Evolutionary conservation across 2,329 filamentous ascomycete species (phyloP).

Genomic region (Aspergillus ruber): DNA sequence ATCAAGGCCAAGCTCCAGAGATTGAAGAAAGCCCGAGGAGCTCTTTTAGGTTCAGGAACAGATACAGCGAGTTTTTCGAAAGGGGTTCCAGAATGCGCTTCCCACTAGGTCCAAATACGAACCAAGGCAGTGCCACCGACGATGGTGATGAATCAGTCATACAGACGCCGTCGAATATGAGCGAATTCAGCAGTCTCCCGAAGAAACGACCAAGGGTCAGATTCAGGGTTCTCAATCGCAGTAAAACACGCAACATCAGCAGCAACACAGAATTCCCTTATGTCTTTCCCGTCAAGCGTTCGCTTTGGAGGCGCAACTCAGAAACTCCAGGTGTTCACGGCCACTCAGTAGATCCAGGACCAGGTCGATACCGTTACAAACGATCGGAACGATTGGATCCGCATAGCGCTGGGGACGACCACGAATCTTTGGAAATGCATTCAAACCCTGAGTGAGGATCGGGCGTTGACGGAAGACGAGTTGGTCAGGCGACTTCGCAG

Average conservation of each 20-base stretch:
- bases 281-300: not conserved
- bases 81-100: not conserved
- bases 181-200: not conserved
- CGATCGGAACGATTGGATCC: constrained; percentile 9
- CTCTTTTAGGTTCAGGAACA: not conserved
- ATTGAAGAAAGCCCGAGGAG: not conserved
- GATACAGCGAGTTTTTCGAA: not conserved
- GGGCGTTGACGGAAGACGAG: constrained; percentile 4
- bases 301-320: not conserved
- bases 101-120: not conserved
- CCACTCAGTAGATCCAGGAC: not conserved
- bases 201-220: not conserved
- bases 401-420: constrained; percentile 14
- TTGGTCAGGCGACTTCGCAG: not conserved
- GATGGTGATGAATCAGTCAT: not conserved
- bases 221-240: not conserved
- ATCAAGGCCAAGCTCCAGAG: not conserved
- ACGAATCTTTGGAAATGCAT: constrained; percentile 21
- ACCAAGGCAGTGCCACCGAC: not conserved
- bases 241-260: not conserved
- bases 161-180: not conserved
- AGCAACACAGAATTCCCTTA: not conserved
- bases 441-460: constrained; percentile 14
- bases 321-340: not conserved
- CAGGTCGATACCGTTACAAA: not conserved